A percentile compares a stretch with the other conserved stretches of the same genome.
phyloP scores from a whole-genome alignment of 1,139 yeast genomes.

The Suhomyces guaymorum region DNA sequence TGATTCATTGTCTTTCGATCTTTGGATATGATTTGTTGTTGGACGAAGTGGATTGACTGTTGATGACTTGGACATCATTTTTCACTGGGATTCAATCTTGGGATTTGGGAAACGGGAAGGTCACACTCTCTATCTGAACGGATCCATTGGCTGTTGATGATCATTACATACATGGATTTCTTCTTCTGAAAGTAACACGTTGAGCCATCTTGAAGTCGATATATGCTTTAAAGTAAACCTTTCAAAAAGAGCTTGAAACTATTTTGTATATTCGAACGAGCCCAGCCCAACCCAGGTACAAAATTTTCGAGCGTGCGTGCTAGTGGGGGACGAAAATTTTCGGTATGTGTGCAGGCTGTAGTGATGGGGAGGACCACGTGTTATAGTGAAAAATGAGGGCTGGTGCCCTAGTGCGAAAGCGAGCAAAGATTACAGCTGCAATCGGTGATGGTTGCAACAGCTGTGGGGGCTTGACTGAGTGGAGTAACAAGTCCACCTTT shows the following conservation, averaged over 20 bases:
- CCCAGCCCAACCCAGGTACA: constrained; percentile 10
- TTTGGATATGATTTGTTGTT: neutral
- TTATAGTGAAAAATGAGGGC: constrained; percentile 14
- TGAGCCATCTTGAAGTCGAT: constrained; percentile 43
- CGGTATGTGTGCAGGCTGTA: constrained; percentile 10
- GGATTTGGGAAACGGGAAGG: too few species aligned
- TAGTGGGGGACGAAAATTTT: constrained; percentile 12
- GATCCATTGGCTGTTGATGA: neutral
- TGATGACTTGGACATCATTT: too few species aligned
- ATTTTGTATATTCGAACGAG: constrained; percentile 12
- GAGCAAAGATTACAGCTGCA: too few species aligned
- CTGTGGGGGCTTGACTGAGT: too few species aligned
- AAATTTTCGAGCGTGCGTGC: constrained; percentile 12
- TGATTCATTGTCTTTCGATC: neutral
- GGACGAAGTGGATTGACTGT: too few species aligned
- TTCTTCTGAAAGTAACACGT: constrained; percentile 56
- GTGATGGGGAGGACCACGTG: constrained; percentile 6
- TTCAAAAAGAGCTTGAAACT: constrained; percentile 17
- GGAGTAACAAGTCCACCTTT: too few species aligned
- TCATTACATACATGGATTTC: constrained; percentile 48
- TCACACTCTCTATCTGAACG: neutral
- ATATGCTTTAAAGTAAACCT: constrained; percentile 18
- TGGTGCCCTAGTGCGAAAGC: constrained; percentile 17
- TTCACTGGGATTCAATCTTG: too few species aligned
- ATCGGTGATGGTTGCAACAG: too few species aligned